These are phyloP conservation scores for Penicillium sp. DNA, from an alignment of 2,329 filamentous ascomycete genomes.

Conservation along the genomic window DNA sequence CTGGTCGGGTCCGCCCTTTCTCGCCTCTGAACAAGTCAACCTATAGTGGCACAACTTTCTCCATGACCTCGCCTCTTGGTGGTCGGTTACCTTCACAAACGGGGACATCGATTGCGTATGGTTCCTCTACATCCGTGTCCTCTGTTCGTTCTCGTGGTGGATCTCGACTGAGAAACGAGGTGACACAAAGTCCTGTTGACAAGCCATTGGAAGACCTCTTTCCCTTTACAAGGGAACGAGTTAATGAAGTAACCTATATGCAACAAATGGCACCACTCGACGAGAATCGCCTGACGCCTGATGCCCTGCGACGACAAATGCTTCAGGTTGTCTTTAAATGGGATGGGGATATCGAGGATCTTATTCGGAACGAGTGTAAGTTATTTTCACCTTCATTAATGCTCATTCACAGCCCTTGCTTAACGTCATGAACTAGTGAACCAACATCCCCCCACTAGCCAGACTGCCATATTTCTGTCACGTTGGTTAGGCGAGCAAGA, in stretches of 20 bases:
- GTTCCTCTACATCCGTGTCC: slow-evolving; percentile 45
- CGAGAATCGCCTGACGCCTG: slow-evolving; percentile 59
- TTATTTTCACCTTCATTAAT: slow-evolving; percentile 10
- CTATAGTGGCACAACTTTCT: slow-evolving; percentile 45
- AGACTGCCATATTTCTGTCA: slow-evolving; percentile 74
- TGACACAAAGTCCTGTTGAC: slow-evolving; percentile 73
- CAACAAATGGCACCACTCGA: slow-evolving; percentile 60
- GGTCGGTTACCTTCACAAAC: slow-evolving; percentile 33
- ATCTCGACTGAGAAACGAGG: slow-evolving; percentile 75
- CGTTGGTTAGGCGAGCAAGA: slow-evolving; percentile 91
- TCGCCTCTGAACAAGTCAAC: slow-evolving; percentile 41
- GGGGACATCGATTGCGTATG: slow-evolving; percentile 40
- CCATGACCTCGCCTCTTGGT: slow-evolving; percentile 33
- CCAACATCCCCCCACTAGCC: slow-evolving; percentile 68
- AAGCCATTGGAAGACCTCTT: slow-evolving; percentile 73
- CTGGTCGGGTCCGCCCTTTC: slow-evolving; percentile 34
- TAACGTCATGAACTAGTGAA: slow-evolving; percentile 45
- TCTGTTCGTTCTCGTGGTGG: slow-evolving; percentile 44
- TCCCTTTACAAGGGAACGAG: slow-evolving; percentile 73
- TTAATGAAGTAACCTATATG: slow-evolving; percentile 79
- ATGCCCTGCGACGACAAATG: slow-evolving; percentile 86
- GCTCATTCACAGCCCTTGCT: background rate
- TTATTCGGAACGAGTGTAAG: slow-evolving; percentile 76
- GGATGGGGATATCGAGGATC: slow-evolving; percentile 74
- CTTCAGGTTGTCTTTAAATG: slow-evolving; percentile 91